Evolutionary conservation across 2,329 filamentous ascomycete species (phyloP), one percentile per base, ranked within the genome.

Genomic region (Albophoma yamanashiensis): DNA sequence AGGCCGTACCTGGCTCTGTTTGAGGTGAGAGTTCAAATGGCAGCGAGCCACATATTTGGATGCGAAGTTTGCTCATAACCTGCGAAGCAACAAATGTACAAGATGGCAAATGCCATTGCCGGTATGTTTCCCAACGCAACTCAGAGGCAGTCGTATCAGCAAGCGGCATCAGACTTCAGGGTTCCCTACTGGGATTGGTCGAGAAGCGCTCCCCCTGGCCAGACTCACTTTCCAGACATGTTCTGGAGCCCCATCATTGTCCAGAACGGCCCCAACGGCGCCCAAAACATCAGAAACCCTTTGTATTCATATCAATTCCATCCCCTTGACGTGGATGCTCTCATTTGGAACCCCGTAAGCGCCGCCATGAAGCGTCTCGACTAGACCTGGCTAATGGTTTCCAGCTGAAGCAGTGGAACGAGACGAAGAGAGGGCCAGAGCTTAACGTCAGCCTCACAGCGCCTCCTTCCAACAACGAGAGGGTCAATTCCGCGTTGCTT

Each of bases 1-100:
- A 83, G 91, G 57, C 89, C 90, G 1, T 95, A 93, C 71, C 77
- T 94, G 61, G 81, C 79, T 38, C 71, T 85, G 57, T 83, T 82
- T 60, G 82, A 85, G 76, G 82, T 82, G 62, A 61, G 69, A 43
- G 1, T 9, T 36, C 27, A 31, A 31, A 31, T 20, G 12, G 1
- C 40, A 17, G 9, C 36, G 27, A 17, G 14, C 3, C 25, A 38
- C 17, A 25, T 25, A 22, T 39, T 1, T 11, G 31, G 31, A 11
- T 8, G 22, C 14, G n/a, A 3, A 11, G 25, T 31, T 27, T 42
- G 40, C 62, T 71, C 40, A 72, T 59, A 15, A 11, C 2, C n/a
- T 0, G 1, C 42, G 45, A 40, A 75, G 73, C 73, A 75, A 73
- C 71, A 75, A 65, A 59, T 75, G 38, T 69, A 69, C 61, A 67